Evolutionary conservation across 257 asterid genomes (phyloP).

Genomic region (Lantana camara): DNA sequence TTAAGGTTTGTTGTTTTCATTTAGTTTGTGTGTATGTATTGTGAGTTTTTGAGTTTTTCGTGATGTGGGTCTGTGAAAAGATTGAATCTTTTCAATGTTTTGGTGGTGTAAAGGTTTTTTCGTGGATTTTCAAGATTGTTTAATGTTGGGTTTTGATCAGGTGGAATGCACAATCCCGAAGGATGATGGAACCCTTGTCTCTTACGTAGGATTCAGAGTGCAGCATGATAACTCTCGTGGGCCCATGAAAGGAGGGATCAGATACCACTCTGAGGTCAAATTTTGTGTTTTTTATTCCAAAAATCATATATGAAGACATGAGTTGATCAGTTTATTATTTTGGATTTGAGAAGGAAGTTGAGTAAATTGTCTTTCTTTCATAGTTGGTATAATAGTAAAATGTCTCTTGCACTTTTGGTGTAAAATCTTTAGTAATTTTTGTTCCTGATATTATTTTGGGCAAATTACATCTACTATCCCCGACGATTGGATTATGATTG

Average conservation of each 20-base stretch:
- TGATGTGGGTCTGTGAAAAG: slow-evolving; percentile 26
- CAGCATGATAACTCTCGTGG: slow-evolving; percentile 98
- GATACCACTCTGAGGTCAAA: slow-evolving; percentile 96
- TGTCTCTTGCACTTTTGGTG: too few relatives aligned
- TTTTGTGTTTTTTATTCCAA: background rate
- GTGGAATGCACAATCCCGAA: slow-evolving; percentile 95
- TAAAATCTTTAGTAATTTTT: too few relatives aligned
- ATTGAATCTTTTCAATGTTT: slow-evolving; percentile 2
- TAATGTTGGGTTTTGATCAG: slow-evolving; percentile 44
- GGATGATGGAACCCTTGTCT: slow-evolving; percentile 88
- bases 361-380: background rate
- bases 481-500: too few relatives aligned
- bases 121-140: background rate
- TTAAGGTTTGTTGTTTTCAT: slow-evolving; percentile 69
- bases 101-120: background rate
- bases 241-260: slow-evolving; percentile 98
- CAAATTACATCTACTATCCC: too few relatives aligned
- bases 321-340: slow-evolving; percentile 9
- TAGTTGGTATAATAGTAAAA: too few relatives aligned
- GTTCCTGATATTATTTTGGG: too few relatives aligned
- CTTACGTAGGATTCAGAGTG: slow-evolving; percentile 87
- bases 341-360: slow-evolving; percentile 13
- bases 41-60: background rate
- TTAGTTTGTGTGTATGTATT: background rate
- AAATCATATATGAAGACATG: background rate